Percentiles rank a stretch among this genome's conserved stretches.
phyloP scores from a whole-genome alignment of 345 rosid genomes.

The Euphorbia tirucalli region DNA sequence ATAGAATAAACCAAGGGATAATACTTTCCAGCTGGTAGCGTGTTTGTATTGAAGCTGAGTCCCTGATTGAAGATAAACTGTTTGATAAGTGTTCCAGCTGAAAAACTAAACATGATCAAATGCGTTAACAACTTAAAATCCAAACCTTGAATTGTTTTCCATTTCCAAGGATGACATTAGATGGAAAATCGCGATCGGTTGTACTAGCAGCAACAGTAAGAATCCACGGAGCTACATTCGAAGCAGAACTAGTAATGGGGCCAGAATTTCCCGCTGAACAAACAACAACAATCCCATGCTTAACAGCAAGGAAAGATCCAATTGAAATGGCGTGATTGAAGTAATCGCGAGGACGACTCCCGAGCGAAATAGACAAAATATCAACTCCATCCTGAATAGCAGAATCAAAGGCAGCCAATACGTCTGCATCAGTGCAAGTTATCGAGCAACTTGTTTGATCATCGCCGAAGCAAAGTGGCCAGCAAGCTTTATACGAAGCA shows the following conservation, averaged over 20 bases:
- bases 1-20: slow-evolving; percentile 15
- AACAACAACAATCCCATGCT: slow-evolving; percentile 20
- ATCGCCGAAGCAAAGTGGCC: slow-evolving; percentile 6
- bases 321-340: not conserved
- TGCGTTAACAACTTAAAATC: too few relatives aligned
- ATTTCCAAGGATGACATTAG: slow-evolving; percentile 18
- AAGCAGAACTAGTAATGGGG: not conserved
- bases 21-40: not conserved
- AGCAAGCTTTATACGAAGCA: slow-evolving; percentile 21
- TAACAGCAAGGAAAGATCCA: slow-evolving; percentile 21
- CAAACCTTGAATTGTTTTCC: slow-evolving; percentile 13
- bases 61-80: slow-evolving; percentile 11
- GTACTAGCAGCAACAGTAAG: slow-evolving; percentile 26
- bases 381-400: slow-evolving; percentile 26
- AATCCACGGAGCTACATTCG: slow-evolving; percentile 23
- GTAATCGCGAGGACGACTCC: not conserved
- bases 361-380: slow-evolving; percentile 19
- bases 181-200: slow-evolving; percentile 16
- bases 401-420: slow-evolving; percentile 22
- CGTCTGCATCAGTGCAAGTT: slow-evolving; percentile 11
- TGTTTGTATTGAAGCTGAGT: slow-evolving; percentile 8
- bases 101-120: not conserved
- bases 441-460: not conserved
- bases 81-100: not conserved
- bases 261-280: slow-evolving; percentile 19